Percentiles rank a stretch among this genome's conserved stretches.
Conservation (phyloP, 352 stramenopile genomes). For the Pythium volutum region DNA sequence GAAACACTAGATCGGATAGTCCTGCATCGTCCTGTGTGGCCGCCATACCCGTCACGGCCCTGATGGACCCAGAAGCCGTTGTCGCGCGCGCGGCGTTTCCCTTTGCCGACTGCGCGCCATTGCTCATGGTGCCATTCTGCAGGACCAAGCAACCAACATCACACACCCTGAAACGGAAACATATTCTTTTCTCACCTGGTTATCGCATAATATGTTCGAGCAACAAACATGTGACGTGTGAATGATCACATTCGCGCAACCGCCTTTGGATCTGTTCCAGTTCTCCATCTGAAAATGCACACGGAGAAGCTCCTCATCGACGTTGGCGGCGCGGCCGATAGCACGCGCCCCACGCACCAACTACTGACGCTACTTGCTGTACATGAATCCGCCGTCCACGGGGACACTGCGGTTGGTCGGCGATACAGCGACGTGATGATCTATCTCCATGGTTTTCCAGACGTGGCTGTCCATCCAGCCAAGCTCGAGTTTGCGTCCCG, state of each 20-base stretch:
- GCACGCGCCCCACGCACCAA: not conserved
- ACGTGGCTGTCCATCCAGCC: conserved; percentile 62
- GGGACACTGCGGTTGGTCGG: not conserved
- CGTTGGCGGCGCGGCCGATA: conserved; percentile 1
- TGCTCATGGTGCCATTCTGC: conserved; percentile 16
- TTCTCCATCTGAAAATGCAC: conserved; percentile 4
- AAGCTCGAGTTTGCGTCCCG: conserved; percentile 51
- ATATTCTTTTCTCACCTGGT: no score
- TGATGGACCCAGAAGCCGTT: not conserved
- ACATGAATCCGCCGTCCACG: not conserved
- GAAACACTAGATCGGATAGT: conserved; percentile 16
- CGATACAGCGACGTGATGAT: conserved; percentile 37
- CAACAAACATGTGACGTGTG: conserved; percentile 8
- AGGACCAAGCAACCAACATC: not conserved
- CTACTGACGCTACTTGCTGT: conserved; percentile 15
- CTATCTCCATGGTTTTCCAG: conserved; percentile 76
- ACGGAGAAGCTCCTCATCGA: conserved; percentile 14
- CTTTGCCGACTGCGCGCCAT: conserved; percentile 17
- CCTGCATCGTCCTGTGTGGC: not conserved
- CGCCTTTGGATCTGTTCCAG: no score
- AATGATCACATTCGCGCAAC: not conserved
- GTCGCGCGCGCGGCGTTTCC: conserved; percentile 10
- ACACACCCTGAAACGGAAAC: not conserved
- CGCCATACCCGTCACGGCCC: not conserved
- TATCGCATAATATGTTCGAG: not conserved